Conservation (phyloP, 208 protist species). For the Acanthamoeba lenticulata region DNA sequence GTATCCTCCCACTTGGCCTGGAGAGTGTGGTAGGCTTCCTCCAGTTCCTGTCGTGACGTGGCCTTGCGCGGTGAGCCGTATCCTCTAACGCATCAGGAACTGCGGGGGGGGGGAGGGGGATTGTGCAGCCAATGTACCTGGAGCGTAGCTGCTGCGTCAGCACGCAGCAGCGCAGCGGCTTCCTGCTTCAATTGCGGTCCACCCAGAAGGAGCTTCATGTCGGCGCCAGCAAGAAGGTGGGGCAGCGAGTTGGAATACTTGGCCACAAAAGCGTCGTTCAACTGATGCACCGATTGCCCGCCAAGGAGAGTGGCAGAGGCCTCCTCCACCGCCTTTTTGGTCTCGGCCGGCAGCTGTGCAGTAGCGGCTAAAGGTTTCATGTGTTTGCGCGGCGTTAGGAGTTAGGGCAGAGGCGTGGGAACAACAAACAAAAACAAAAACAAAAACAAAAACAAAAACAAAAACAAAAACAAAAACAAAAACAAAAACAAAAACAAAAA, state of each 20-base stretch:
- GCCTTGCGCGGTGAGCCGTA: not conserved
- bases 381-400: not conserved
- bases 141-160: not conserved
- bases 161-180: not conserved
- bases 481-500: not conserved
- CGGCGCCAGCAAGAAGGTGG: not conserved
- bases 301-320: not conserved
- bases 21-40: not conserved
- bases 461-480: not conserved
- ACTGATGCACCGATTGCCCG: not conserved
- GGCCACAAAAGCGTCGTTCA: not conserved
- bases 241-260: not conserved
- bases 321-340: not conserved
- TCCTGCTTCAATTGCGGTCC: not conserved
- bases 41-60: not conserved
- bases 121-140: not conserved
- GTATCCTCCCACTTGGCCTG: not conserved
- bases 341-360: not conserved
- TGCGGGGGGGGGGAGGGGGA: not conserved
- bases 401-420: not conserved
- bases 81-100: too few species aligned
- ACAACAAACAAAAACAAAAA: not conserved
- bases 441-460: not conserved
- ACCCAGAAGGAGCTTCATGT: not conserved
- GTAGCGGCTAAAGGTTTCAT: not conserved